These are phyloP conservation scores for Rhizopus delemar DNA, from an alignment of 371 early-diverging fungal species.

Conservation along the genomic window DNA sequence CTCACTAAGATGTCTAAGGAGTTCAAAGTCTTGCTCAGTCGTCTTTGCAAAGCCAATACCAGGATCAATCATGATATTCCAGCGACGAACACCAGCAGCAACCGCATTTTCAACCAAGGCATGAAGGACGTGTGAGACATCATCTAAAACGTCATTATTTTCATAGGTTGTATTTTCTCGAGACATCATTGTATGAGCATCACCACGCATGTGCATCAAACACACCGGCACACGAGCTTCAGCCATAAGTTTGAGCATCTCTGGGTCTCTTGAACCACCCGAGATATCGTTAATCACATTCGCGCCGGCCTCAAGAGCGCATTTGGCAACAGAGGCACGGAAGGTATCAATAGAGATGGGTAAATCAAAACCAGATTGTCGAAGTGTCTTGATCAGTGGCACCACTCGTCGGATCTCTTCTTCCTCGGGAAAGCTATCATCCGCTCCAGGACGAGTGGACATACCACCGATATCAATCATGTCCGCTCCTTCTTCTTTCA, in stretches of 20 bases:
- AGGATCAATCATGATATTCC: conserved; percentile 97
- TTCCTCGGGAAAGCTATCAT: conserved; percentile 74
- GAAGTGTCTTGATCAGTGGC: conserved; percentile 82
- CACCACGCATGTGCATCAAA: conserved; percentile 97
- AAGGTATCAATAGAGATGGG: conserved; percentile 96
- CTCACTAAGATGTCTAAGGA: conserved; percentile 72
- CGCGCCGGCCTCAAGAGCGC: conserved; percentile 82
- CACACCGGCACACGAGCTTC: conserved; percentile 82
- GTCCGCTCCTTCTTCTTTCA: conserved; percentile 84
- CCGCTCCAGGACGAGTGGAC: conserved; percentile 90
- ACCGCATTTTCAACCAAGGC: conserved; percentile 69
- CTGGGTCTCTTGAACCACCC: conserved; percentile 82
- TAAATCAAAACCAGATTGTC: conserved; percentile 59
- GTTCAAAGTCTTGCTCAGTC: conserved; percentile 80
- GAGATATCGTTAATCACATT: conserved; percentile 93
- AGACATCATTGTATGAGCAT: conserved; percentile 84
- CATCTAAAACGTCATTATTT: conserved; percentile 70
- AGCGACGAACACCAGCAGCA: conserved; percentile 81
- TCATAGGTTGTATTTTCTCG: conserved; percentile 71
- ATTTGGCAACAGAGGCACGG: conserved; percentile 76
- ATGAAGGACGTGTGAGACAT: conserved; percentile 71
- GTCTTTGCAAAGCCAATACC: conserved; percentile 97
- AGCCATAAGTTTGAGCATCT: conserved; percentile 81
- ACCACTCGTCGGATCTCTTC: conserved; percentile 84
- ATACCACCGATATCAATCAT: conserved; percentile 96